Evolutionary conservation across 2,329 filamentous ascomycete species (phyloP).

Genomic region (Rutstroemia sp.): DNA sequence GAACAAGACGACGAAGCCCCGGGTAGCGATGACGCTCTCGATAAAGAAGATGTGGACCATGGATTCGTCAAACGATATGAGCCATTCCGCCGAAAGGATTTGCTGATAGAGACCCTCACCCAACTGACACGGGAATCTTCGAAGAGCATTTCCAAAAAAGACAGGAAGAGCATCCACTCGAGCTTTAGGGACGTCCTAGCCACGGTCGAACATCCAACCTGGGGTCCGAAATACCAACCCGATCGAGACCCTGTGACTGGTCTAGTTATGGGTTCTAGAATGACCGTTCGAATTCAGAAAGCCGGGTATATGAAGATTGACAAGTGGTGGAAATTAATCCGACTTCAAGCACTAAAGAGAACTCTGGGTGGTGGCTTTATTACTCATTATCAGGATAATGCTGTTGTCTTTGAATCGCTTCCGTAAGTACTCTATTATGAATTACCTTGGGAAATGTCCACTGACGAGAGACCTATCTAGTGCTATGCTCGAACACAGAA

Average conservation of each 20-base stretch:
- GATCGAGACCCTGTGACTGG: conserved; percentile 55
- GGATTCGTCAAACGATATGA: conserved; percentile 56
- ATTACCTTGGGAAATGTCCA: not conserved
- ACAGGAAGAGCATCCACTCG: conserved; percentile 57
- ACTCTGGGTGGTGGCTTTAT: conserved; percentile 55
- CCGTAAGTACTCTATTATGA: conserved; percentile 31
- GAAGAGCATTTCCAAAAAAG: conserved; percentile 57
- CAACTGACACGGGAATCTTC: conserved; percentile 52
- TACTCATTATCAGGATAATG: conserved; percentile 55
- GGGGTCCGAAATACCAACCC: conserved; percentile 59
- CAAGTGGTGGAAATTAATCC: conserved; percentile 66
- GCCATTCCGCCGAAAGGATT: conserved; percentile 55
- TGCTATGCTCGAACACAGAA: no score
- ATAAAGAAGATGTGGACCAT: conserved; percentile 31
- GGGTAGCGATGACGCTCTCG: conserved; percentile 34
- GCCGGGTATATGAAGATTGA: conserved; percentile 57
- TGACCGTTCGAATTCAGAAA: conserved; percentile 52
- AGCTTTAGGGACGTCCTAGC: conserved; percentile 60
- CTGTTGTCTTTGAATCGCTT: conserved; percentile 51
- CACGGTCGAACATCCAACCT: conserved; percentile 57
- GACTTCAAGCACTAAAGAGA: conserved; percentile 53
- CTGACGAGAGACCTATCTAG: not conserved
- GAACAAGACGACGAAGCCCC: conserved; percentile 39
- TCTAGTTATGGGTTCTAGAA: conserved; percentile 51
- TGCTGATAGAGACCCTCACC: conserved; percentile 51